These are phyloP conservation scores for Mycena polygramma DNA, from an alignment of 768 basidiomycete genomes.

Conservation along the genomic window DNA sequence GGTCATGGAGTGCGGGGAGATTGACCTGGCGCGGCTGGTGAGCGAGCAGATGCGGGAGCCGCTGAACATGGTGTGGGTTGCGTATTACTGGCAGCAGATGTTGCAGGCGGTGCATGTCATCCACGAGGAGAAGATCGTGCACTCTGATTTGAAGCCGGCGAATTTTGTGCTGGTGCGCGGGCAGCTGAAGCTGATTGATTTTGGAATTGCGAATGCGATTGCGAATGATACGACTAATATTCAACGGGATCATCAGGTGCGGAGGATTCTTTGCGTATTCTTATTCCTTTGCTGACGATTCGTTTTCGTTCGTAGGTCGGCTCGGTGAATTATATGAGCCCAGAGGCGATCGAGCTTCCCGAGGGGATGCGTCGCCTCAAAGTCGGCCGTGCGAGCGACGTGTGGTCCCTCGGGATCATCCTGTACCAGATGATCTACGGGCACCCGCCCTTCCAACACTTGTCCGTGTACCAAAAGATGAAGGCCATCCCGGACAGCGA, in stretches of 20 bases:
- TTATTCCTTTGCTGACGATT: constrained; percentile 4
- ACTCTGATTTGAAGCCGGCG: constrained; percentile 98
- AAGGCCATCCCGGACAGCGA: constrained; percentile 88
- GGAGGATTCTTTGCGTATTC: constrained; percentile 14
- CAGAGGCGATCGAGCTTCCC: constrained; percentile 92
- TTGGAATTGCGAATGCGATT: constrained; percentile 98
- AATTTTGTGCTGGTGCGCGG: constrained; percentile 98
- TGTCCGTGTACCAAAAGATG: constrained; percentile 91
- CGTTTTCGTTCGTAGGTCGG: constrained; percentile 74
- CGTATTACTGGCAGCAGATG: constrained; percentile 99
- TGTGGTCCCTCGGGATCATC: constrained; percentile 98
- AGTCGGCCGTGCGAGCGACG: constrained; percentile 95
- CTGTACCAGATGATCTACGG: constrained; percentile 99
- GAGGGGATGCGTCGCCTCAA: constrained; percentile 92
- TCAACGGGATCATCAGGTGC: constrained; percentile 93
- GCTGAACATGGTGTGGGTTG: constrained; percentile 93
- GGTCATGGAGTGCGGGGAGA: constrained; percentile 98
- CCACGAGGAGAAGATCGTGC: constrained; percentile 98
- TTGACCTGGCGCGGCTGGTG: constrained; percentile 88
- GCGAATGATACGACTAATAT: constrained; percentile 99
- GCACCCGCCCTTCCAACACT: constrained; percentile 89
- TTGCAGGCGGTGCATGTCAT: constrained; percentile 98
- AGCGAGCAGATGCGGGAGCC: constrained; percentile 87
- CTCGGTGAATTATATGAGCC: constrained; percentile 99
- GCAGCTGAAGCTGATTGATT: constrained; percentile 97